Percentiles rank a stretch among this genome's conserved stretches.
Evolutionary conservation across 306 rosid genomes (phyloP).

Genomic region (Trifolium pratense): DNA sequence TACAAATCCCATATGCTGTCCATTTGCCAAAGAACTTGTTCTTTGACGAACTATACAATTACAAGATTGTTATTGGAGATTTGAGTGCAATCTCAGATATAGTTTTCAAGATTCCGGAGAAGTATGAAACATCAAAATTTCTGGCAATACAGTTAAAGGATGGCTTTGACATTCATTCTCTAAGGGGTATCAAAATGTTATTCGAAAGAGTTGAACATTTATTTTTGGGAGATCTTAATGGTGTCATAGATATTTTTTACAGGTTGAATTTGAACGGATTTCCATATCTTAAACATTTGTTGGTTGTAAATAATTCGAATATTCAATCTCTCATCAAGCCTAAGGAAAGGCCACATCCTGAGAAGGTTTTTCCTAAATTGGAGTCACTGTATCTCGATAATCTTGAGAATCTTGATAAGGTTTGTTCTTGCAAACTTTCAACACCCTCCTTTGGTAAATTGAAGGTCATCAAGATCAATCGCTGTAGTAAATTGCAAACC

Average conservation of each 20-base stretch:
- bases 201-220: conserved; percentile 49
- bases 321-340: conserved; percentile 36
- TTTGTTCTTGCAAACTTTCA: conserved; percentile 32
- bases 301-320: conserved; percentile 26
- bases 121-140: conserved; percentile 16
- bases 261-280: conserved; percentile 36
- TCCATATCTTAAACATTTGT: conserved; percentile 45
- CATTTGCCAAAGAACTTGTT: background rate
- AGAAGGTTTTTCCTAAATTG: conserved; percentile 34
- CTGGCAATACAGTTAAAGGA: conserved; percentile 41
- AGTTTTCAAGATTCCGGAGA: conserved; percentile 15
- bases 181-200: conserved; percentile 35
- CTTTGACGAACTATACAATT: conserved; percentile 32
- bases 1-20: background rate
- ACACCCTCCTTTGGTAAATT: conserved; percentile 39
- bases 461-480: conserved; percentile 35
- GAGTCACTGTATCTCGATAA: conserved; percentile 38
- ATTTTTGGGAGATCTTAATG: conserved; percentile 41
- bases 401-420: background rate
- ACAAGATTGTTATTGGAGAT: conserved; percentile 47
- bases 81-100: background rate
- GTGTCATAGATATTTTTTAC: conserved; percentile 25
- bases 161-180: conserved; percentile 23
- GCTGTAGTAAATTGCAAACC: conserved; percentile 17
- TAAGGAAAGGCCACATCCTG: background rate